Evolutionary conservation across 2,329 filamentous ascomycete species (phyloP).

Genomic region (Knoxdaviesia proteae): DNA sequence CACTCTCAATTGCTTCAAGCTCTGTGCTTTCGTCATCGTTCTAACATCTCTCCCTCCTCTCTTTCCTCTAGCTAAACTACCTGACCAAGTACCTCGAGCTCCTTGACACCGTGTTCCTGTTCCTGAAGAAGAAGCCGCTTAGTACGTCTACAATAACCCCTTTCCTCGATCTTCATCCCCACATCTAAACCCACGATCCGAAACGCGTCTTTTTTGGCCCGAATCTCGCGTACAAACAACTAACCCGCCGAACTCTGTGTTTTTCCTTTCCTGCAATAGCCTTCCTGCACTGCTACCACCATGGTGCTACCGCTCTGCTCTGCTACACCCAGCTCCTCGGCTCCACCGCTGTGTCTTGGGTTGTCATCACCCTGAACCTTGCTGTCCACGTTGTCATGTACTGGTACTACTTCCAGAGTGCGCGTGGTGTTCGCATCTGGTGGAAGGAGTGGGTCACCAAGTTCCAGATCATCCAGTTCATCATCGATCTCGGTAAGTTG

Average conservation of each 20-base stretch:
- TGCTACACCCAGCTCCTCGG: slow-evolving; percentile 96
- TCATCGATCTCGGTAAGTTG: slow-evolving; percentile 76
- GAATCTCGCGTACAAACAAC: neutral
- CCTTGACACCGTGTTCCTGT: slow-evolving; percentile 86
- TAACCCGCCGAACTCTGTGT: neutral
- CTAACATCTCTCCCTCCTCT: neutral
- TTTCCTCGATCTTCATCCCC: slow-evolving; percentile 16
- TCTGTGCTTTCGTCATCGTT: neutral
- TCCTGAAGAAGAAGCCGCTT: slow-evolving; percentile 98
- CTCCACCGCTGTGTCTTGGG: slow-evolving; percentile 84
- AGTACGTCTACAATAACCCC: slow-evolving; percentile 18
- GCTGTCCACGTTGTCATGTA: slow-evolving; percentile 97
- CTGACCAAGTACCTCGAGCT: slow-evolving; percentile 95
- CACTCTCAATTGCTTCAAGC: too few relatives aligned
- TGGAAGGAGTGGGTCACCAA: slow-evolving; percentile 99
- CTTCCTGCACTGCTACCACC: slow-evolving; percentile 98
- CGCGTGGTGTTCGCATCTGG: slow-evolving; percentile 87
- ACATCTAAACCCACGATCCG: neutral
- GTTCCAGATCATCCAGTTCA: slow-evolving; percentile 90
- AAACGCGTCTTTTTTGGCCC: neutral
- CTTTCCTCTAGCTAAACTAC: slow-evolving; percentile 60
- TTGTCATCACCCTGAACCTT: slow-evolving; percentile 80
- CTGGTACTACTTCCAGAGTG: slow-evolving; percentile 99
- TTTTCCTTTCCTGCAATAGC: slow-evolving; percentile 13
- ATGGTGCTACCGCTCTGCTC: slow-evolving; percentile 86